phyloP scores from a whole-genome alignment of 2,329 filamentous ascomycete genomes.

The Helminthosporium solani region DNA sequence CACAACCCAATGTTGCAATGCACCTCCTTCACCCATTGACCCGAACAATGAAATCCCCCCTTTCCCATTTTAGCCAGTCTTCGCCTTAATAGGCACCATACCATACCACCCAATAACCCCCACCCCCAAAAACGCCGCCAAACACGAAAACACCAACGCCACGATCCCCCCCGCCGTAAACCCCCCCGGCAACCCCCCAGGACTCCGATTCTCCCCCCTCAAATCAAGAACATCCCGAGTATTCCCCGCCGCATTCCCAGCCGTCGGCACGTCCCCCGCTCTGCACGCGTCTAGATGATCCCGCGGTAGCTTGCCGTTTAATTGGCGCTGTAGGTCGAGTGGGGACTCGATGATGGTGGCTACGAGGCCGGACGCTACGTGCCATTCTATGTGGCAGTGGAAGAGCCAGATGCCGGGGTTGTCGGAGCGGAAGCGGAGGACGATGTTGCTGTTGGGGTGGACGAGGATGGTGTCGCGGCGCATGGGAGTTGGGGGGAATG shows the following conservation, averaged over 20 bases:
- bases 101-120: too few relatives aligned
- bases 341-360: slow-evolving; percentile 55
- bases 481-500: slow-evolving; percentile 42
- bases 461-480: slow-evolving; percentile 58
- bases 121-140: too few relatives aligned
- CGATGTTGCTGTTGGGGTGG: slow-evolving; percentile 55
- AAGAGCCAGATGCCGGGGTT: slow-evolving; percentile 47
- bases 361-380: slow-evolving; percentile 50
- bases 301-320: slow-evolving; percentile 58
- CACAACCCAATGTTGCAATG: too few relatives aligned
- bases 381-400: slow-evolving; percentile 42
- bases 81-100: too few relatives aligned
- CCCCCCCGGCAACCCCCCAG: too few relatives aligned
- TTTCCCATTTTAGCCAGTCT: too few relatives aligned
- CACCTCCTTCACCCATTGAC: too few relatives aligned
- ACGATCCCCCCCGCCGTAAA: too few relatives aligned
- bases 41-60: too few relatives aligned
- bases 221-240: slow-evolving; percentile 61
- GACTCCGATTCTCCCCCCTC: too few relatives aligned
- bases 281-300: slow-evolving; percentile 63
- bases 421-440: slow-evolving; percentile 57
- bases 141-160: too few relatives aligned
- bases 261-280: slow-evolving; percentile 51
- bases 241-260: slow-evolving; percentile 76
- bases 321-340: slow-evolving; percentile 58